A percentile compares a stretch with the other conserved stretches of the same genome.
Evolutionary conservation across 352 stramenopile genomes (phyloP).

Genomic region (Globisporangium nunn): DNA sequence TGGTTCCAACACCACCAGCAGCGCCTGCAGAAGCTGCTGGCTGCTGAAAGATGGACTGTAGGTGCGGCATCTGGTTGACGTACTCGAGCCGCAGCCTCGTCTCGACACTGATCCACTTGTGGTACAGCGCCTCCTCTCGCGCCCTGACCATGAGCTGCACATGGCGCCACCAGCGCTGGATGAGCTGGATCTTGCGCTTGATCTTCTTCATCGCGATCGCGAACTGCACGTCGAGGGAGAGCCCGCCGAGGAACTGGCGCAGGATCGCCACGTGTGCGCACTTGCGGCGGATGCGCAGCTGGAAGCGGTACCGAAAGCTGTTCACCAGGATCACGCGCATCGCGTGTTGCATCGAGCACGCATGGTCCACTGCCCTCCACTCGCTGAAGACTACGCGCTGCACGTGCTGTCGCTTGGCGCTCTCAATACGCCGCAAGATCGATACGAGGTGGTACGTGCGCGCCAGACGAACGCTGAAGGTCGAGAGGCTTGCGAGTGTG

Average conservation of each 20-base stretch:
- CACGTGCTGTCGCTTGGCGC: slow-evolving; percentile 20
- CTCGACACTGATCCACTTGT: slow-evolving; percentile 51
- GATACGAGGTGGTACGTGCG: slow-evolving; percentile 18
- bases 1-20: too few species aligned
- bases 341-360: slow-evolving; percentile 17
- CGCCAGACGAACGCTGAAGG: slow-evolving; percentile 30
- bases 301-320: slow-evolving; percentile 29
- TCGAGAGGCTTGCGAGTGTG: slow-evolving; percentile 29
- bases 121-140: slow-evolving; percentile 38
- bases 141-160: slow-evolving; percentile 46
- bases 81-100: slow-evolving; percentile 34
- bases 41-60: slow-evolving; percentile 48
- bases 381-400: slow-evolving; percentile 26
- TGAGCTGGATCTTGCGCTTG: slow-evolving; percentile 35
- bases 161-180: slow-evolving; percentile 62
- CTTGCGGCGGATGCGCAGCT: slow-evolving; percentile 33
- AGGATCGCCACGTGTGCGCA: slow-evolving; percentile 23
- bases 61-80: slow-evolving; percentile 45
- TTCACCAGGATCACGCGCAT: slow-evolving; percentile 29
- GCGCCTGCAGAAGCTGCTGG: slow-evolving; percentile 1
- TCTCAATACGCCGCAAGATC: slow-evolving; percentile 18
- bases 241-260: slow-evolving; percentile 31
- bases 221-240: slow-evolving; percentile 58
- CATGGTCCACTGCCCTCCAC: slow-evolving; percentile 30
- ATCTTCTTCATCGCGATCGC: slow-evolving; percentile 54